A percentile compares a stretch with the other conserved stretches of the same genome.
Evolutionary conservation across 2,329 filamentous ascomycete genomes (phyloP).

Genomic region (Lasiodiplodia gonubiensis): DNA sequence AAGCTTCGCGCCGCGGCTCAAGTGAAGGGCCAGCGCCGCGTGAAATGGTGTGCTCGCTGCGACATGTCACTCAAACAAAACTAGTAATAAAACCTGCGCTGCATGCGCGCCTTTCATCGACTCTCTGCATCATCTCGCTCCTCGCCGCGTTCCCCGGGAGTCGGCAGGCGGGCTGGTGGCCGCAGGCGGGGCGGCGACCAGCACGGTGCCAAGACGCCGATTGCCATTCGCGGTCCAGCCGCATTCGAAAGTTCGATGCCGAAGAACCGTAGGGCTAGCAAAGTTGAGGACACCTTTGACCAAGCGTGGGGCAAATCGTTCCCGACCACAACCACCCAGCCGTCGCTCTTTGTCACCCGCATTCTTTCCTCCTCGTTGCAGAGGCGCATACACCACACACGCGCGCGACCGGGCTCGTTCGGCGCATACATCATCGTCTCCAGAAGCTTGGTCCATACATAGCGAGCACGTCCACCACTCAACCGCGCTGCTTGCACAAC

Average conservation of each 20-base stretch:
- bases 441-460: constrained; percentile 28
- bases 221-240: constrained; percentile 21
- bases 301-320: constrained; percentile 25
- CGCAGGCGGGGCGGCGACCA: neutral
- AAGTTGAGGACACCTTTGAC: constrained; percentile 28
- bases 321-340: constrained; percentile 3
- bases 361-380: constrained; percentile 9
- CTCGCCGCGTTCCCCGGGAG: neutral
- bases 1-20: constrained; percentile 14
- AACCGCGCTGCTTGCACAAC: constrained; percentile 2
- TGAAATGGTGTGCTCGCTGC: constrained; percentile 17
- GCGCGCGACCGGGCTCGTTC: constrained; percentile 14
- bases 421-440: constrained; percentile 26
- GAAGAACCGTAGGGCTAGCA: constrained; percentile 27
- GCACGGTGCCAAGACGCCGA: constrained; percentile 17
- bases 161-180: neutral
- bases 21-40: constrained; percentile 5
- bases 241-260: constrained; percentile 16
- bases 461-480: constrained; percentile 27
- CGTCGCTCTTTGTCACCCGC: constrained; percentile 19
- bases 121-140: neutral
- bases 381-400: neutral
- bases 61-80: constrained; percentile 3
- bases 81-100: constrained; percentile 7
- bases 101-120: neutral